phyloP scores from a whole-genome alignment of 768 basidiomycete genomes.

The Tulasnella sp. region DNA sequence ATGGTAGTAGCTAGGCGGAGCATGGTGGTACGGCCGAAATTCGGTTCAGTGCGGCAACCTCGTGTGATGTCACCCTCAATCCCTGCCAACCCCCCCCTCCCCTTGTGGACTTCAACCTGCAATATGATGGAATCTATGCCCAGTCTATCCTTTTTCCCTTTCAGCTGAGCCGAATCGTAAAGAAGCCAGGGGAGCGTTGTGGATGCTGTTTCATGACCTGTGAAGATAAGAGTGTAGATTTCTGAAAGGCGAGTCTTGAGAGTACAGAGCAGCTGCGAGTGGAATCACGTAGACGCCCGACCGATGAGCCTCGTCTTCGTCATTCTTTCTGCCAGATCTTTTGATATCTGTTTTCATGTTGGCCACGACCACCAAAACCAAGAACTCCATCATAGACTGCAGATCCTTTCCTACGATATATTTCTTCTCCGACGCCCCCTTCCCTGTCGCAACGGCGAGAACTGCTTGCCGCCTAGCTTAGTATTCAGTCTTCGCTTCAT shows the following conservation, averaged over 20 bases:
- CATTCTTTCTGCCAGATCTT: conserved; percentile 41
- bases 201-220: conserved; percentile 45
- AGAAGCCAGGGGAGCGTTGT: background rate
- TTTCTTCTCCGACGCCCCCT: conserved; percentile 20
- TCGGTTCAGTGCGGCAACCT: background rate
- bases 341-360: conserved; percentile 53
- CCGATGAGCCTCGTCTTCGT: conserved; percentile 51
- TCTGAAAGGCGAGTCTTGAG: conserved; percentile 26
- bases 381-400: conserved; percentile 32
- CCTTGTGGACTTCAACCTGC: background rate
- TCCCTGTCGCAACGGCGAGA: conserved; percentile 11
- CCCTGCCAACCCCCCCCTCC: background rate
- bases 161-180: background rate
- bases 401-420: conserved; percentile 25
- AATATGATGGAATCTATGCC: background rate
- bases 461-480: conserved; percentile 24
- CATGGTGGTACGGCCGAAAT: conserved; percentile 1
- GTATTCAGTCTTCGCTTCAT: conserved; percentile 18
- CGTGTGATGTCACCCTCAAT: background rate
- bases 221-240: conserved; percentile 48
- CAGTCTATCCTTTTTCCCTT: too few species aligned
- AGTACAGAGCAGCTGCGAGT: background rate
- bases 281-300: conserved; percentile 28
- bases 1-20: background rate
- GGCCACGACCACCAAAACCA: conserved; percentile 33